Evolutionary conservation across 164 flowering plant genomes (phyloP), one percentile per base, ranked within the genome.

Genomic region (Protea cynaroides): DNA sequence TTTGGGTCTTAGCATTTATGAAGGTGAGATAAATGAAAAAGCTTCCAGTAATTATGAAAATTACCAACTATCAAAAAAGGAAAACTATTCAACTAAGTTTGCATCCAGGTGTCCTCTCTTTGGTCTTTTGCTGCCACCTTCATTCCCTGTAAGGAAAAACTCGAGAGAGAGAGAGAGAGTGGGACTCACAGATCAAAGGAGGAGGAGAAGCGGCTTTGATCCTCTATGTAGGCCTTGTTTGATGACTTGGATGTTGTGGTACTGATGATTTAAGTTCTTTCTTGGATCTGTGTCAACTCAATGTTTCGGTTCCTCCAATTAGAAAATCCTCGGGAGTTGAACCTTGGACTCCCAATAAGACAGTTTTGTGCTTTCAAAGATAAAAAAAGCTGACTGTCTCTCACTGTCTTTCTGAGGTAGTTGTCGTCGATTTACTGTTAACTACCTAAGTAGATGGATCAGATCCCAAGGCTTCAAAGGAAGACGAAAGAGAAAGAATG

Each of bases 291-390:
- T 25, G 53, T 68, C 59, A 23, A 50, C 49, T 22, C 8, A 29
- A 19, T 29, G 34, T 29, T 29, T 29, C 19, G 40, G 56, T 24
- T 58, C 49, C 57, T 22, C 66, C 66, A 61, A 61, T 65, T 62
- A 65, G n/a, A n/a, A 23, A 36, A 14, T 56, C 79, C 79, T 80
- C 75, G 86, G 79, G 78, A 80, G 72, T 72, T 76, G 86, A 74
- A 79, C 55, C 59, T 53, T 24, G 25, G 62, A 60, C 61, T 61
- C 66, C 57, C 44, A 0, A n/a, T n/a, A 24, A 12, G 17, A 49
- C 19, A 54, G 15, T 8, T 9, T 24, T 54, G 58, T 54, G 23
- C 34, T 50, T 47, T 61, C 54, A 24, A 46, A 60, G 44, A 43
- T 22, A 17, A 21, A 14, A 22, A 60, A 70, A n/a, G n/a, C 63